Evolutionary conservation across 306 rosid species (phyloP), one percentile per base, ranked within the genome.

Genomic region (Pyrus bretschneideri): DNA sequence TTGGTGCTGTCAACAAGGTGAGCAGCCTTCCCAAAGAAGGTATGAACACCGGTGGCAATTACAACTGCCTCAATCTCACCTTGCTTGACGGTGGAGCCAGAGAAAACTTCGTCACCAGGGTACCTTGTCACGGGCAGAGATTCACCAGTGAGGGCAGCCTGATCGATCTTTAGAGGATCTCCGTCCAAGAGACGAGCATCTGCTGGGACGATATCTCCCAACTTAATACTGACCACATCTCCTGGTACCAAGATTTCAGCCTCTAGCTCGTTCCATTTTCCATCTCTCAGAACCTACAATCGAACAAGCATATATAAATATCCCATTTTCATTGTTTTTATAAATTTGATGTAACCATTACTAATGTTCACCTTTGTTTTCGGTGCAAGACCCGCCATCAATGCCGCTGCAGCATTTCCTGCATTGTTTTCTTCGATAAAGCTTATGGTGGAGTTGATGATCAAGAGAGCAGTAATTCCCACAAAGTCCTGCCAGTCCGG

Each of bases 1-100:
- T 93, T 84, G 61, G 96, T 90, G 86, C 85, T 89, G 78, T 93
- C 98, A 2, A 93, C 98, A 64, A 93, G 70, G 73, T 91, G 98
- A 81, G 98, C 98, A 71, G 98, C 98, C 86, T 93, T 93, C 51
- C 98, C 98, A 11, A 93, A 93, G 90, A 93, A 93, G 78, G 98
- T 91, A 73, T 91, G 97, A 0, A 93, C 97, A 3, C 98, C 97
- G 11, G 98, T 93, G 21, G 98, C 98, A n/a, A 91, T 89, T 2
- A 93, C 97, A 78, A 93, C 71, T 21, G 98, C 98, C 85, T 93
- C 97, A 52, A 93, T 49, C 86, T 93, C 98, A 51, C 97, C 98
- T 82, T 93, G 98, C 79, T 93, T 91, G 17, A 91, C 98, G 0
- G 98, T 93, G 76, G 98, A 93, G 12, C 98, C 97, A 1, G 98